These are phyloP conservation scores for Solanum dulcamara DNA, from an alignment of 257 asterid species.

Conservation along the genomic window DNA sequence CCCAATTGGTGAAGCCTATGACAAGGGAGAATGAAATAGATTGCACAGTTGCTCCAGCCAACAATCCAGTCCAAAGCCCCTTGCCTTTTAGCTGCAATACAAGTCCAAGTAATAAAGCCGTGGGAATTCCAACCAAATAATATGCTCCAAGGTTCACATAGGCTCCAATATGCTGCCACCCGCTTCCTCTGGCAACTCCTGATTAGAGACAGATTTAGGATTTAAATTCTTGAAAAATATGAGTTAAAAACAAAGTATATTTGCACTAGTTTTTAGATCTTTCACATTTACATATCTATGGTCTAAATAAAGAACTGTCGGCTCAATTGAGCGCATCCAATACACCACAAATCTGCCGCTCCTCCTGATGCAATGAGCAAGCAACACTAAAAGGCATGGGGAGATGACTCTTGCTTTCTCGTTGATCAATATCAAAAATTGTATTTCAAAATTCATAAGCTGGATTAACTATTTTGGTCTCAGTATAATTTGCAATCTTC, in stretches of 20 bases:
- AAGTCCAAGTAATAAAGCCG: constrained; percentile 57
- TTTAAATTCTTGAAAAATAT: not conserved
- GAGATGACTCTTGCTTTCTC: not conserved
- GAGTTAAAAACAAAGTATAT: not conserved
- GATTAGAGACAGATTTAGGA: not conserved
- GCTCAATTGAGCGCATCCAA: not conserved
- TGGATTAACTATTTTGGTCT: not conserved
- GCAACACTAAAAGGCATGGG: not conserved
- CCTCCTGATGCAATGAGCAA: constrained; percentile 17
- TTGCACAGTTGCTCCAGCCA: constrained; percentile 54
- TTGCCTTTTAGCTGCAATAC: constrained; percentile 36
- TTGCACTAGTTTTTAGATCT: not conserved
- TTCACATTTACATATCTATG: not conserved
- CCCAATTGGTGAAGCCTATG: constrained; percentile 59
- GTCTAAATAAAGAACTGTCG: not conserved
- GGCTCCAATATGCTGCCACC: constrained; percentile 89
- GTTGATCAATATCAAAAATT: not conserved
- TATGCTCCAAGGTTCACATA: constrained; percentile 42
- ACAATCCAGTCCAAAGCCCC: constrained; percentile 74
- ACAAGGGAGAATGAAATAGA: constrained; percentile 29
- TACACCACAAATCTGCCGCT: not conserved
- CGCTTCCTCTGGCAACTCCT: constrained; percentile 80
- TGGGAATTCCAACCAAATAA: constrained; percentile 68
- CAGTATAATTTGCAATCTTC: not conserved
- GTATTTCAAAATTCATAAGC: not conserved